Percentiles rank a stretch among this genome's conserved stretches.
phyloP scores from a whole-genome alignment of 2,329 filamentous ascomycete genomes.

The Aspergillus ochraceoroseus region DNA sequence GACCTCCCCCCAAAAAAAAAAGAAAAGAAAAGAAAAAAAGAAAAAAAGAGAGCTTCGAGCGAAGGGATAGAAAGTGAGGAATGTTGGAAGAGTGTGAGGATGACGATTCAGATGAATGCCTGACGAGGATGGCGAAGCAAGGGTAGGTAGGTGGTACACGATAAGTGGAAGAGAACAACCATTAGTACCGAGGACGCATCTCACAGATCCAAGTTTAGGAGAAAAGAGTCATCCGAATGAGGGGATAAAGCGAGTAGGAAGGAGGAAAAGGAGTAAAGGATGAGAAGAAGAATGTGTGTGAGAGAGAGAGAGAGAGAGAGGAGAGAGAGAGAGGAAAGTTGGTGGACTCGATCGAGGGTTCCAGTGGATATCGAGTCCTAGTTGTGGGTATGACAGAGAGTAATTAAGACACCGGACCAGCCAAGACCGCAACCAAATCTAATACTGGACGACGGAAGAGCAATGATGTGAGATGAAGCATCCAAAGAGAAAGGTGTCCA shows the following conservation, averaged over 20 bases:
- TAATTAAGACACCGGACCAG: slow-evolving; percentile 17
- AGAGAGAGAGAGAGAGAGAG: slow-evolving; percentile 15
- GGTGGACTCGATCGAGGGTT: slow-evolving; percentile 19
- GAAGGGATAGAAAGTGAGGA: slow-evolving; percentile 16
- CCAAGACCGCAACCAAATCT: slow-evolving; percentile 20
- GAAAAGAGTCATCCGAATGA: slow-evolving; percentile 5
- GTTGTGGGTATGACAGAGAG: slow-evolving; percentile 18
- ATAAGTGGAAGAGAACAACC: slow-evolving; percentile 19
- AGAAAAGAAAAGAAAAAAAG: slow-evolving; percentile 2
- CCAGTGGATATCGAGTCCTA: slow-evolving; percentile 16
- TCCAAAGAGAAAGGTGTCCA: neutral
- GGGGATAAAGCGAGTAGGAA: neutral
- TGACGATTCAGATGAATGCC: slow-evolving; percentile 21
- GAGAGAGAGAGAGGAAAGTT: slow-evolving; percentile 6
- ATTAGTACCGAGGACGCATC: slow-evolving; percentile 22
- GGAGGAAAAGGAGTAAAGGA: neutral
- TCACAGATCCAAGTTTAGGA: slow-evolving; percentile 14
- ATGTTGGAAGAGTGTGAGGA: slow-evolving; percentile 19
- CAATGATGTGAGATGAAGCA: slow-evolving; percentile 4
- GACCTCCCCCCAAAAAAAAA: neutral
- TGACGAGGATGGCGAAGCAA: slow-evolving; percentile 24
- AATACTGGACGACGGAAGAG: slow-evolving; percentile 10
- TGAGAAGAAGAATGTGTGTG: slow-evolving; percentile 19
- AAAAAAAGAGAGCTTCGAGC: slow-evolving; percentile 6
- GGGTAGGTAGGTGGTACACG: slow-evolving; percentile 22